phyloP scores from a whole-genome alignment of 2,329 filamentous ascomycete species.

The Alternaria incomplexa region DNA sequence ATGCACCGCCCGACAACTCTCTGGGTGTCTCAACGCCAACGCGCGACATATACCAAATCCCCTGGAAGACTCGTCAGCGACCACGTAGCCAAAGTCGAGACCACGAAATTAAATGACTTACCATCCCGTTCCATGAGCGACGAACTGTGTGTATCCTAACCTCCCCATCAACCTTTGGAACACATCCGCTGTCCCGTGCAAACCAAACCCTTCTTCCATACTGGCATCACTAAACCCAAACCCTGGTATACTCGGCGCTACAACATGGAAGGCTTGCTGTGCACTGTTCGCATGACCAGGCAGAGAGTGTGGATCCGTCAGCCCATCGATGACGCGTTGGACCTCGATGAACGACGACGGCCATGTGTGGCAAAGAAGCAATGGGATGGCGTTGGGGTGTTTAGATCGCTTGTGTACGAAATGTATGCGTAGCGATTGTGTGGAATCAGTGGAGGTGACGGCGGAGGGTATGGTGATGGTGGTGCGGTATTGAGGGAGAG shows the following conservation, averaged over 20 bases:
- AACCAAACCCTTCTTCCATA: slow-evolving; percentile 56
- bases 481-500: slow-evolving; percentile 69
- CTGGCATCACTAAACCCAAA: slow-evolving; percentile 71
- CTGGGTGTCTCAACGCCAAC: slow-evolving; percentile 56
- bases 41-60: slow-evolving; percentile 52
- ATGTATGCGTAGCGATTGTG: slow-evolving; percentile 61
- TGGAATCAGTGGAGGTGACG: slow-evolving; percentile 14
- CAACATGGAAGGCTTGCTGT: slow-evolving; percentile 64
- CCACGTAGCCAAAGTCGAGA: not conserved
- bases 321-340: slow-evolving; percentile 59
- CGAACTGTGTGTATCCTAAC: slow-evolving; percentile 65
- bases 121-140: slow-evolving; percentile 63
- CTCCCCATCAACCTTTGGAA: slow-evolving; percentile 66
- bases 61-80: slow-evolving; percentile 29
- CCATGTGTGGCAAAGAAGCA: slow-evolving; percentile 70
- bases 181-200: slow-evolving; percentile 61
- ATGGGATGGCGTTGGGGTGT: slow-evolving; percentile 62
- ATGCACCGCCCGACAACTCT: slow-evolving; percentile 65
- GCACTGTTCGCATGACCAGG: slow-evolving; percentile 26
- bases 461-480: slow-evolving; percentile 50
- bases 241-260: slow-evolving; percentile 70
- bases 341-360: slow-evolving; percentile 69
- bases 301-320: slow-evolving; percentile 61
- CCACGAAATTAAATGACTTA: slow-evolving; percentile 25
- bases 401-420: slow-evolving; percentile 68